A percentile compares a stretch with the other conserved stretches of the same genome.
Evolutionary conservation across 2,329 filamentous ascomycete species (phyloP).

Genomic region (Cordyceps farinosa): DNA sequence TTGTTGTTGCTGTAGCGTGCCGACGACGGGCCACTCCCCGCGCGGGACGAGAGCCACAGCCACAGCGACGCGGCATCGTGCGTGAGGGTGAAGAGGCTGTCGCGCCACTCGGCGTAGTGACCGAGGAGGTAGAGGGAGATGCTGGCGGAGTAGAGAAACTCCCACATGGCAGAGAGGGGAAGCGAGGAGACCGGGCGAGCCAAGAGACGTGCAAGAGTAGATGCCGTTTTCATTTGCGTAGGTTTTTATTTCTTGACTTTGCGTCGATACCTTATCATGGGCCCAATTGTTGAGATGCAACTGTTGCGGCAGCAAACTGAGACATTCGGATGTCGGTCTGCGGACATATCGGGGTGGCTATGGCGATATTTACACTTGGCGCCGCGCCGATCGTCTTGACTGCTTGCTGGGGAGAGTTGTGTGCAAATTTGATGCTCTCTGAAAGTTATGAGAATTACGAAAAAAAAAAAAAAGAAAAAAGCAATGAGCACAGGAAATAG

Average conservation of each 20-base stretch:
- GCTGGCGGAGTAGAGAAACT: constrained; percentile 9
- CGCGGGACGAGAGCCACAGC: neutral
- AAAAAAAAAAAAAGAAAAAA: too few relatives aligned
- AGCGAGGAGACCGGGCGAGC: too few relatives aligned
- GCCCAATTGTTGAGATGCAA: neutral
- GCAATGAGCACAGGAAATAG: too few relatives aligned
- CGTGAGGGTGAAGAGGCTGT: constrained; percentile 10
- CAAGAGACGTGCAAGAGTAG: too few relatives aligned
- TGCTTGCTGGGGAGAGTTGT: too few relatives aligned
- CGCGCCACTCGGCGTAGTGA: constrained; percentile 15
- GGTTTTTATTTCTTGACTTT: too few relatives aligned
- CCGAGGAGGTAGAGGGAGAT: constrained; percentile 15
- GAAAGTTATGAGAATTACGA: too few relatives aligned
- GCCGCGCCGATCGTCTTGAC: too few relatives aligned
- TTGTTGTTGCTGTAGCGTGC: neutral
- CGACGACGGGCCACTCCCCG: neutral
- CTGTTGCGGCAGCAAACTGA: neutral
- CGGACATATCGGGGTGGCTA: neutral
- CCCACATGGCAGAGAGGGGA: neutral
- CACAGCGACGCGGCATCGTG: constrained; percentile 7
- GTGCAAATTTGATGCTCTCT: too few relatives aligned
- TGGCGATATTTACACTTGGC: neutral
- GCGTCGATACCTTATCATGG: neutral
- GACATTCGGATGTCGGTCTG: constrained; percentile 6
- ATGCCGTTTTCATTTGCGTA: too few relatives aligned